phyloP scores from a whole-genome alignment of 2,329 filamentous ascomycete species.

The Sporothrix globosa region DNA sequence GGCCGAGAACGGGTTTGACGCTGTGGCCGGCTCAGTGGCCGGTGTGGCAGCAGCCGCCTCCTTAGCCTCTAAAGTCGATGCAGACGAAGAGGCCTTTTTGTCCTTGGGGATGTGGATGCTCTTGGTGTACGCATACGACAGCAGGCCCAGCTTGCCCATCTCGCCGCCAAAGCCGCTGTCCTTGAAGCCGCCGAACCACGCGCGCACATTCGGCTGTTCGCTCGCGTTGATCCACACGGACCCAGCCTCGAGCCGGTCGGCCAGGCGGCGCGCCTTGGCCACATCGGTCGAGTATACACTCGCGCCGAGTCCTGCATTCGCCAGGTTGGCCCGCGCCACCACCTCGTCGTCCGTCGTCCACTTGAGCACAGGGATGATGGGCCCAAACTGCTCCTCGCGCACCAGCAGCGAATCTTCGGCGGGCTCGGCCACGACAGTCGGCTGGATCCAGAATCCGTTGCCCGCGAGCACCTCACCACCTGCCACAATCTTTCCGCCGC shows the following conservation, averaged over 20 bases:
- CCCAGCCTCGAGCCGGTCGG: constrained; percentile 58
- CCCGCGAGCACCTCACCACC: constrained; percentile 50
- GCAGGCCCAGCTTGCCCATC: constrained; percentile 44
- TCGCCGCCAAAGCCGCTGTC: constrained; percentile 45
- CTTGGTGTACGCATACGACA: constrained; percentile 44
- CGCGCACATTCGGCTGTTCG: constrained; percentile 42
- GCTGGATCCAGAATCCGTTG: constrained; percentile 61
- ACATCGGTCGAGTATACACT: constrained; percentile 62
- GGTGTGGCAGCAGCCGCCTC: too few relatives aligned
- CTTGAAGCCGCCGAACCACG: constrained; percentile 43
- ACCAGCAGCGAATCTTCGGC: constrained; percentile 60
- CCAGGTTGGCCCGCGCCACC: constrained; percentile 57
- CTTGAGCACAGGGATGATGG: constrained; percentile 64
- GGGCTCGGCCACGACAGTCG: constrained; percentile 62
- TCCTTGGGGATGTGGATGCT: constrained; percentile 42
- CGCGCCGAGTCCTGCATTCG: constrained; percentile 57
- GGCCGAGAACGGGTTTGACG: constrained; percentile 20
- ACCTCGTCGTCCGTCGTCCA: constrained; percentile 66
- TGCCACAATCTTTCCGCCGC: constrained; percentile 48
- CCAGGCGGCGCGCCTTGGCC: constrained; percentile 55
- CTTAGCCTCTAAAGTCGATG: background rate
- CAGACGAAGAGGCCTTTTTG: constrained; percentile 6
- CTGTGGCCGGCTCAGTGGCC: background rate
- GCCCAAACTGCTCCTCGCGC: constrained; percentile 58
- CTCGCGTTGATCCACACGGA: constrained; percentile 62